Percentiles rank a stretch among this genome's conserved stretches.
Evolutionary conservation across 306 rosid genomes (phyloP).

Genomic region (Pyrus betulifolia): DNA sequence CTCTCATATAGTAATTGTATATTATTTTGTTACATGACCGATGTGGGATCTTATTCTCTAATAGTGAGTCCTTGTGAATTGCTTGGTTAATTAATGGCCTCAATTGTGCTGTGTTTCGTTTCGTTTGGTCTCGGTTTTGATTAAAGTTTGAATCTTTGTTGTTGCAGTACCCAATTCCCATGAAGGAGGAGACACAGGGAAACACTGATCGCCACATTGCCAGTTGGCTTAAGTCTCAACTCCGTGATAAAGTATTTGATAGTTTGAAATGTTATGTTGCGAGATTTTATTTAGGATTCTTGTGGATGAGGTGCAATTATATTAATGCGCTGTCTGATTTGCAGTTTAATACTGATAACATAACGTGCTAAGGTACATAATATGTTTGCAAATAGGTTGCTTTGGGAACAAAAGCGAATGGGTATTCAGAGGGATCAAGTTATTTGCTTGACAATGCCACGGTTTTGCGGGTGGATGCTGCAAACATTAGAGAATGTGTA

Average conservation of each 20-base stretch:
- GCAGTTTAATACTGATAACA: background rate
- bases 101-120: background rate
- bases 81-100: background rate
- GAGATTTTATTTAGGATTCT: background rate
- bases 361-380: background rate
- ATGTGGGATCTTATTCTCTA: too few species aligned
- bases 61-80: constrained; percentile 20
- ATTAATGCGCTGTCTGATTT: background rate
- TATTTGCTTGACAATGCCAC: constrained; percentile 63
- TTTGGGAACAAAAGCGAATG: constrained; percentile 76
- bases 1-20: too few species aligned
- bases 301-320: background rate
- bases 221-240: constrained; percentile 83
- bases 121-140: background rate
- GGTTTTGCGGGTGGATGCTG: constrained; percentile 71
- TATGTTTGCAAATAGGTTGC: constrained; percentile 41
- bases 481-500: constrained; percentile 80
- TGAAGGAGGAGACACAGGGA: constrained; percentile 82
- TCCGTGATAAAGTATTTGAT: constrained; percentile 69
- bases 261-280: background rate
- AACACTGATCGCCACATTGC: constrained; percentile 65
- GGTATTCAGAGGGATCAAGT: constrained; percentile 54
- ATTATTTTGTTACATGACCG: too few species aligned
- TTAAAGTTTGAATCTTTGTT: background rate
- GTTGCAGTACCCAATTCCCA: constrained; percentile 81